These are phyloP conservation scores for Lyophyllum decastes DNA, from an alignment of 768 basidiomycete genomes.

Conservation along the genomic window DNA sequence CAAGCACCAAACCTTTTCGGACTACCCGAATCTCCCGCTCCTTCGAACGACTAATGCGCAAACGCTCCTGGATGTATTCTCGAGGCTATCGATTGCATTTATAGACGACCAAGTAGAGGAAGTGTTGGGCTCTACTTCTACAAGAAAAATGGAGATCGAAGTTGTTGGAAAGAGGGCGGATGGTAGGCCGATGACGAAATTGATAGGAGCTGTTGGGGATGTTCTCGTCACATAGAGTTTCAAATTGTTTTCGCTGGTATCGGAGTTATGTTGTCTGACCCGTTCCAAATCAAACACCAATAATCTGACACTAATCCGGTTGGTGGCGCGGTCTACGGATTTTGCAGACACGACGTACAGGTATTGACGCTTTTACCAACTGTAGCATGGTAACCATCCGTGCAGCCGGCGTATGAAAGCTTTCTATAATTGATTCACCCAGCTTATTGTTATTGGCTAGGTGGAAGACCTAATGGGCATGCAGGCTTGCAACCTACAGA, in stretches of 20 bases:
- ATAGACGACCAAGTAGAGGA: constrained; percentile 41
- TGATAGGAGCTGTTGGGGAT: constrained; percentile 44
- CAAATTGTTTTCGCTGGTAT: not conserved
- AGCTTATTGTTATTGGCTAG: constrained; percentile 36
- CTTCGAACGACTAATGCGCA: constrained; percentile 32
- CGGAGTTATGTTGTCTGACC: not conserved
- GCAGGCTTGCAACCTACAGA: constrained; percentile 96
- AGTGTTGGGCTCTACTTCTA: constrained; percentile 27
- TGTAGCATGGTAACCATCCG: constrained; percentile 44
- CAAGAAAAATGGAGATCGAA: constrained; percentile 37
- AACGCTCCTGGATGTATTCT: constrained; percentile 35
- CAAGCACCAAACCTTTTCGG: constrained; percentile 47
- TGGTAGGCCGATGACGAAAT: constrained; percentile 43
- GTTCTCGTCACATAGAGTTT: constrained; percentile 37
- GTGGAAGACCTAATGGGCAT: constrained; percentile 89
- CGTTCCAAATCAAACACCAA: not conserved
- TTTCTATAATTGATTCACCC: not conserved
- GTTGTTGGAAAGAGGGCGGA: constrained; percentile 44
- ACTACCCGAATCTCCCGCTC: constrained; percentile 46
- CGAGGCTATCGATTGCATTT: constrained; percentile 42
- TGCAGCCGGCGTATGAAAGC: constrained; percentile 35
- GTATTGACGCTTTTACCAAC: not conserved
- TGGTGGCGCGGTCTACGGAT: too few species aligned
- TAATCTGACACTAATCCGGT: not conserved
- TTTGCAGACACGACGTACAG: too few species aligned